Evolutionary conservation across 139 green algal species (phyloP).

Genomic region (Chlorella sp.): DNA sequence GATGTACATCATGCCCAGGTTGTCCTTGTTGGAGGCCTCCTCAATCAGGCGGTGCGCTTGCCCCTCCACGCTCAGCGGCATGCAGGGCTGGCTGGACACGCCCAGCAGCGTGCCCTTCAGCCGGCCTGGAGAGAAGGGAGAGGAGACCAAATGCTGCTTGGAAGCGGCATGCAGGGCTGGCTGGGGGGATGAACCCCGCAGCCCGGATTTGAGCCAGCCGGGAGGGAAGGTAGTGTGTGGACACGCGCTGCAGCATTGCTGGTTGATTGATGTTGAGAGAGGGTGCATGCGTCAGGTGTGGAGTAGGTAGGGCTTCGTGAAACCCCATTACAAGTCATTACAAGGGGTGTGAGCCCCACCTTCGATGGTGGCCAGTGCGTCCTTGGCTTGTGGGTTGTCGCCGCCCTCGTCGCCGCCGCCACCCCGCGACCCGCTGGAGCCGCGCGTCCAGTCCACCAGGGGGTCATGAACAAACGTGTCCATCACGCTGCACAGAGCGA

Average conservation of each 20-base stretch:
- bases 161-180: no score
- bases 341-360: no score
- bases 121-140: constrained; percentile 48
- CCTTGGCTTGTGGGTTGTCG: constrained; percentile 77
- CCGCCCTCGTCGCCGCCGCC: constrained; percentile 9
- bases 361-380: constrained; percentile 81
- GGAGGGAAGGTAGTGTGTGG: no score
- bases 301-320: no score
- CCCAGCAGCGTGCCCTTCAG: constrained; percentile 89
- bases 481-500: constrained; percentile 64
- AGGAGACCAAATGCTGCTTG: not conserved
- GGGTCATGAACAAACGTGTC: constrained; percentile 99
- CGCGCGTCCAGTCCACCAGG: constrained; percentile 90
- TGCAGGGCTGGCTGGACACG: constrained; percentile 76
- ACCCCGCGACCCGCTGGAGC: constrained; percentile 2
- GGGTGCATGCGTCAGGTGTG: no score
- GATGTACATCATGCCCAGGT: constrained; percentile 38
- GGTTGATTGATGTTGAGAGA: no score
- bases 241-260: no score
- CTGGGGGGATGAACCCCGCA: no score
- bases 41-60: constrained; percentile 89
- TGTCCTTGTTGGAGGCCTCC: constrained; percentile 79
- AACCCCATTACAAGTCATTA: no score
- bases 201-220: no score
- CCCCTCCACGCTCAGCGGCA: constrained; percentile 85